Evolutionary conservation across 2,329 filamentous ascomycete species (phyloP).

Genomic region (Colletotrichum zoysiae): DNA sequence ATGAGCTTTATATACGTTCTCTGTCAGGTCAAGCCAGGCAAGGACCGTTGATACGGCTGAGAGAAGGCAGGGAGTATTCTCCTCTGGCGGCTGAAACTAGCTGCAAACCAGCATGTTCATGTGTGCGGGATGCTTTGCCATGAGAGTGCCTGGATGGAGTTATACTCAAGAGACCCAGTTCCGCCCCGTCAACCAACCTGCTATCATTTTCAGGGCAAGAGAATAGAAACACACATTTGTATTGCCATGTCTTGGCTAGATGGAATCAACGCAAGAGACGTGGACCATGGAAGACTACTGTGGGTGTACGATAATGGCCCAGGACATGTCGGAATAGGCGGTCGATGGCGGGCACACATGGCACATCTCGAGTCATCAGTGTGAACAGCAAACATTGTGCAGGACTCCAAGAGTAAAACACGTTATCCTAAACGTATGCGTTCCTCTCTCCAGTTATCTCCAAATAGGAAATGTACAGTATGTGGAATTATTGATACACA

Average conservation of each 20-base stretch:
- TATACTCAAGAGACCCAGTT: no score
- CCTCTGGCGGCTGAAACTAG: no score
- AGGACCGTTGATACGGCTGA: neutral
- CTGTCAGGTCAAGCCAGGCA: neutral
- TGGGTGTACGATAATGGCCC: neutral
- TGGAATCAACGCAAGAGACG: neutral
- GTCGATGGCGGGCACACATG: neutral
- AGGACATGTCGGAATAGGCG: neutral
- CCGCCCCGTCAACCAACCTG: no score
- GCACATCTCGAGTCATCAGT: no score
- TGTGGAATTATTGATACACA: neutral
- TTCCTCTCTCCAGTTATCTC: neutral
- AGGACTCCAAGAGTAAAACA: constrained; percentile 10
- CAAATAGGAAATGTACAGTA: constrained; percentile 18
- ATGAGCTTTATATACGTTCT: neutral
- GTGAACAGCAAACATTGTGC: constrained; percentile 38
- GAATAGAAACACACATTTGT: no score
- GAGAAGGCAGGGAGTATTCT: no score
- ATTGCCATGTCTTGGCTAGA: no score
- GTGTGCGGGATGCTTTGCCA: no score
- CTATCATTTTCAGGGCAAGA: no score
- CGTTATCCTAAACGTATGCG: constrained; percentile 24
- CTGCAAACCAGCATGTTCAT: no score
- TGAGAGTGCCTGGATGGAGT: no score
- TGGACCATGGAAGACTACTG: neutral